phyloP scores from a whole-genome alignment of 2,329 filamentous ascomycete genomes.

The Neofusicoccum parvum region DNA sequence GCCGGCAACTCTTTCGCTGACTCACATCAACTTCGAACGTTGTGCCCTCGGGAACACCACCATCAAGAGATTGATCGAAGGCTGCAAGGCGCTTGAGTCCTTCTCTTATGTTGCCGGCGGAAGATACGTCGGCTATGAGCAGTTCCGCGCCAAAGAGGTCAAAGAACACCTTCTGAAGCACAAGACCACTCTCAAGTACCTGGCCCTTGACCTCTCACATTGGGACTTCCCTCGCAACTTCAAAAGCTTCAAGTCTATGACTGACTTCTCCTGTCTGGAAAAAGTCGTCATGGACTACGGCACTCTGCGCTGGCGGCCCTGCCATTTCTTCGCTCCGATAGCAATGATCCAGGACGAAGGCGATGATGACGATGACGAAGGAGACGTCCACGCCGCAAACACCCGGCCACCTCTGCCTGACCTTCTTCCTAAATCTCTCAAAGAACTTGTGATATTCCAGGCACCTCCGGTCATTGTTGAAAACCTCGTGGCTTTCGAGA shows the following conservation, averaged over 20 bases:
- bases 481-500: conserved; percentile 9
- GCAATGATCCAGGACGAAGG: not conserved
- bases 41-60: not conserved
- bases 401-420: conserved; percentile 2
- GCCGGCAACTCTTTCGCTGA: not conserved
- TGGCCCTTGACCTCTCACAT: conserved; percentile 7
- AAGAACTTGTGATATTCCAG: conserved; percentile 9
- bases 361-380: not conserved
- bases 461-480: conserved; percentile 13
- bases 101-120: conserved; percentile 5
- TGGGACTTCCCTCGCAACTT: conserved; percentile 6
- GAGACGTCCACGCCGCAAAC: not conserved
- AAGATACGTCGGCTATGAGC: not conserved
- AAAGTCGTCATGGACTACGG: conserved; percentile 17
- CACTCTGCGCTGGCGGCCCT: conserved; percentile 5
- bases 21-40: conserved; percentile 11
- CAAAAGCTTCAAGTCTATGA: conserved; percentile 6
- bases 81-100: conserved; percentile 12
- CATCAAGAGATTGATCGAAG: not conserved
- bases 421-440: not conserved
- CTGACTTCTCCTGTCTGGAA: conserved; percentile 4
- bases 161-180: conserved; percentile 9
- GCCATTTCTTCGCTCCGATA: not conserved
- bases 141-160: conserved; percentile 1
- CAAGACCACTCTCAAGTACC: conserved; percentile 10